Percentiles rank a stretch among this genome's conserved stretches.
phyloP scores from a whole-genome alignment of 257 asterid species.

The Dorcoceras hygrometricum region DNA sequence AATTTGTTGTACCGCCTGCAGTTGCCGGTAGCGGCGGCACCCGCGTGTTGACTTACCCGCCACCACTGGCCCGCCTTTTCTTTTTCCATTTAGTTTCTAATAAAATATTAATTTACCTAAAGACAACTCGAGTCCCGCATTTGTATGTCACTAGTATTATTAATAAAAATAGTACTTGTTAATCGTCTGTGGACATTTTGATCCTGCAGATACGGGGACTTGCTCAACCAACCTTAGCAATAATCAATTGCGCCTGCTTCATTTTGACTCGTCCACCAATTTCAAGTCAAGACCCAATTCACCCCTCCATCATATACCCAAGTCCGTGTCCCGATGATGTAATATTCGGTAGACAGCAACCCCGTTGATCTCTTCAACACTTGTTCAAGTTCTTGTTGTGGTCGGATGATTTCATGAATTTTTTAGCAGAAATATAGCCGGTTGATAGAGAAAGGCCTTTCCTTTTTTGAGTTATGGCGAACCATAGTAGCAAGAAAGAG shows the following conservation, averaged over 20 bases:
- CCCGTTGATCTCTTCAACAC: background rate
- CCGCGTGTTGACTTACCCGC: background rate
- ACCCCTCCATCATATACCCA: constrained; percentile 14
- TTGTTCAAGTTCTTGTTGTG: constrained; percentile 1
- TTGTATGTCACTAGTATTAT: too few relatives aligned
- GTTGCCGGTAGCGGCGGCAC: background rate
- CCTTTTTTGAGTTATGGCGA: background rate
- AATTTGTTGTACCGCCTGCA: background rate
- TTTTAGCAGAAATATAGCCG: background rate
- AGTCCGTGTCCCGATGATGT: background rate
- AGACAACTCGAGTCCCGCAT: background rate
- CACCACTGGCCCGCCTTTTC: background rate
- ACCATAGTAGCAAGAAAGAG: constrained; percentile 40
- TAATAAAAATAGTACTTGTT: too few relatives aligned
- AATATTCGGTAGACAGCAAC: constrained; percentile 6
- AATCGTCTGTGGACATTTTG: background rate
- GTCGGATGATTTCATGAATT: constrained; percentile 11
- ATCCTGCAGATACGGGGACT: background rate
- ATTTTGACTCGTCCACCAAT: constrained; percentile 23
- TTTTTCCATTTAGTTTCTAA: too few relatives aligned
- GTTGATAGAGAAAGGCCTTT: background rate
- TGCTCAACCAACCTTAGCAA: background rate
- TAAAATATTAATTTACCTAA: background rate
- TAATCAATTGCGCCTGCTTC: background rate
- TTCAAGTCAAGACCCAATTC: constrained; percentile 17